These are phyloP conservation scores for Beta lomatogona DNA, from an alignment of 179 eudicot species.

Conservation along the genomic window DNA sequence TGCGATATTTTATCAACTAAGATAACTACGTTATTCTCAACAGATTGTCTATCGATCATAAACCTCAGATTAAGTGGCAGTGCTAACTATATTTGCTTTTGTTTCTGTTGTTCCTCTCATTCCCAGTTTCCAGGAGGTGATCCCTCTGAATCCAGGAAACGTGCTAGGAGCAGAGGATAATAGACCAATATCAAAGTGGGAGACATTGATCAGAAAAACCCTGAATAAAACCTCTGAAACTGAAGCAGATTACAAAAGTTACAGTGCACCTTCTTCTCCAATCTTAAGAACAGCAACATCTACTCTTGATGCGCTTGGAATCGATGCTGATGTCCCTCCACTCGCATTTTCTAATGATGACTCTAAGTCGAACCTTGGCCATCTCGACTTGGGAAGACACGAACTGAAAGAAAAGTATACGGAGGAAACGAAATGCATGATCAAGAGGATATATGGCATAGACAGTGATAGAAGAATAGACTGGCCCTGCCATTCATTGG, in stretches of 20 bases:
- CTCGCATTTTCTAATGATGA: constrained; percentile 29
- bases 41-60: neutral
- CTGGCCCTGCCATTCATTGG: constrained; percentile 65
- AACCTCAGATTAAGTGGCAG: neutral
- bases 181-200: constrained; percentile 92
- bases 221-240: constrained; percentile 56
- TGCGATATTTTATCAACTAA: too few species aligned
- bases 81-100: neutral
- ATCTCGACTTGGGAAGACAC: constrained; percentile 25
- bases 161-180: constrained; percentile 89
- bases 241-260: constrained; percentile 57
- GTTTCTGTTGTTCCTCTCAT: neutral
- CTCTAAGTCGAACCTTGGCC: constrained; percentile 19
- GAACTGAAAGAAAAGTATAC: constrained; percentile 28
- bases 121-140: constrained; percentile 91
- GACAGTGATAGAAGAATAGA: constrained; percentile 63
- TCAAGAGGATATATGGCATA: constrained; percentile 58
- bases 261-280: constrained; percentile 86
- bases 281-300: constrained; percentile 56
- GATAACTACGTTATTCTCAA: too few species aligned
- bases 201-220: constrained; percentile 67
- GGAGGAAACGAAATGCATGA: constrained; percentile 45
- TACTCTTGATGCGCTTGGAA: constrained; percentile 56
- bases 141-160: constrained; percentile 90
- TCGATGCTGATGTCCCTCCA: constrained; percentile 37